Evolutionary conservation across 257 asterid species (phyloP).

Genomic region (Craterostigma plantagineum): DNA sequence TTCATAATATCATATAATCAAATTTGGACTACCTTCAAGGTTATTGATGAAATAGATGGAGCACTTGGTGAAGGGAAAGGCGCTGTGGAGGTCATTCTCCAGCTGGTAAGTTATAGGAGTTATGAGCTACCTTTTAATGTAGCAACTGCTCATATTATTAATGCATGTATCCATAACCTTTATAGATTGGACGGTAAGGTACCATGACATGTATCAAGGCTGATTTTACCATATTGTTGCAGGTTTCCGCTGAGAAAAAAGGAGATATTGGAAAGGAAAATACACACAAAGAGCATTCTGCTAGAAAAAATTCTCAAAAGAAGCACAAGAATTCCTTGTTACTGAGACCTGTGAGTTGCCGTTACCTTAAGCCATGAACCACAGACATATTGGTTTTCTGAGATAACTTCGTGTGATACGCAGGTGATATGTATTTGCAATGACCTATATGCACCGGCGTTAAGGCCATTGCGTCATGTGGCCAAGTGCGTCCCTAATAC

Average conservation of each 20-base stretch:
- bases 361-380: slow-evolving; percentile 9
- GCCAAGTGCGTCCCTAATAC: slow-evolving; percentile 52
- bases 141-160: neutral
- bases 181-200: neutral
- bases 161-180: neutral
- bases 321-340: slow-evolving; percentile 38
- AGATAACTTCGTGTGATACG: slow-evolving; percentile 15
- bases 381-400: slow-evolving; percentile 11
- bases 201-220: too few relatives aligned
- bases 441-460: slow-evolving; percentile 84
- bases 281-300: slow-evolving; percentile 32
- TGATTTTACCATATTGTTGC: slow-evolving; percentile 17
- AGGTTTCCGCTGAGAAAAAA: slow-evolving; percentile 79
- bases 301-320: slow-evolving; percentile 37
- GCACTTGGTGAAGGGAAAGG: slow-evolving; percentile 98
- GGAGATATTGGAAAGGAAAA: slow-evolving; percentile 47
- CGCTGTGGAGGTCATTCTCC: slow-evolving; percentile 78
- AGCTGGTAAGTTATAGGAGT: slow-evolving; percentile 36
- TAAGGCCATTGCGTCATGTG: slow-evolving; percentile 88
- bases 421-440: slow-evolving; percentile 95
- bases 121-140: neutral
- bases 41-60: slow-evolving; percentile 95
- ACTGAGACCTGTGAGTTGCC: slow-evolving; percentile 68
- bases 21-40: slow-evolving; percentile 20
- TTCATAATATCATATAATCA: slow-evolving; percentile 12